These are phyloP conservation scores for Strobilomyces echinocephalus DNA, from an alignment of 768 basidiomycete genomes.

Conservation along the genomic window DNA sequence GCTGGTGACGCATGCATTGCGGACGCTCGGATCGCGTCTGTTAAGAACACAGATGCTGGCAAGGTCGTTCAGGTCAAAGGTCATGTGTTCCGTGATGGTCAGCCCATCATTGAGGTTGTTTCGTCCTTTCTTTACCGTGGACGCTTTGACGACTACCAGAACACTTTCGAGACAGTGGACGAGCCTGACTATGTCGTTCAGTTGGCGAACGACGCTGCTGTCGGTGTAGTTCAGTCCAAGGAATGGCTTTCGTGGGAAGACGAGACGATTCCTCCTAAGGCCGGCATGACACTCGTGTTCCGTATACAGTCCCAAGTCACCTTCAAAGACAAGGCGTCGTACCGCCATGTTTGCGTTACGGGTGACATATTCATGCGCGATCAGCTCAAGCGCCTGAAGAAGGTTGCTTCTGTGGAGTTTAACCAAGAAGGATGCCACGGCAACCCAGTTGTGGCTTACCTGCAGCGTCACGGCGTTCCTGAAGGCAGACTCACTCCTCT, in stretches of 20 bases:
- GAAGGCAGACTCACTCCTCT: constrained; percentile 76
- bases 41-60: constrained; percentile 85
- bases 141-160: constrained; percentile 86
- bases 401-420: constrained; percentile 85
- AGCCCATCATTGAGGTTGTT: constrained; percentile 86
- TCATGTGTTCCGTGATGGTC: constrained; percentile 67
- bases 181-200: constrained; percentile 86
- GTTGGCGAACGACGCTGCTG: constrained; percentile 67
- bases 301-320: constrained; percentile 79
- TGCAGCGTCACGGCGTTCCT: constrained; percentile 83
- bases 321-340: constrained; percentile 88
- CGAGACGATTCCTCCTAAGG: constrained; percentile 66
- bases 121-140: constrained; percentile 98
- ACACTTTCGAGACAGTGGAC: constrained; percentile 91
- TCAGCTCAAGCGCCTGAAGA: constrained; percentile 81
- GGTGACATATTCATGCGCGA: constrained; percentile 87
- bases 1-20: constrained; percentile 90
- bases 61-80: constrained; percentile 93
- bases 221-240: constrained; percentile 91
- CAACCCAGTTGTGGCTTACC: constrained; percentile 89
- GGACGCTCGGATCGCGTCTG: constrained; percentile 83
- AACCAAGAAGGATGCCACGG: constrained; percentile 83
- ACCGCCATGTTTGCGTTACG: constrained; percentile 70
- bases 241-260: constrained; percentile 98
- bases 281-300: constrained; percentile 86